Evolutionary conservation across 2,329 filamentous ascomycete species (phyloP).

Genomic region (Phaeomoniella chlamydospora): DNA sequence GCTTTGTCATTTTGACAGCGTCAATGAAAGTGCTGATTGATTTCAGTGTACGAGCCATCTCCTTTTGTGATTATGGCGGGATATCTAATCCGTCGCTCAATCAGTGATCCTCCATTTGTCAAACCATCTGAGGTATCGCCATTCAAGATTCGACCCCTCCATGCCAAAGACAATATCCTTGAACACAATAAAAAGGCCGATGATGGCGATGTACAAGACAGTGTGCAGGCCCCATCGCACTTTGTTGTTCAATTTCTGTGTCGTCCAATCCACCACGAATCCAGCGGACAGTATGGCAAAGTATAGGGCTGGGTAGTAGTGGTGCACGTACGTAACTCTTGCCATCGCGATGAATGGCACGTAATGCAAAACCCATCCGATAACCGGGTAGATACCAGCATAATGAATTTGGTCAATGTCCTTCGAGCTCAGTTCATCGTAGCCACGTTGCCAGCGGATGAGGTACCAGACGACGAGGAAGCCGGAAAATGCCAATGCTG

Average conservation of each 20-base stretch:
- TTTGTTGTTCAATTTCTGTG: conserved; percentile 48
- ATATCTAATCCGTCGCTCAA: too few species aligned
- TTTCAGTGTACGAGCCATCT: too few species aligned
- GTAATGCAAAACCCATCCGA: conserved; percentile 95
- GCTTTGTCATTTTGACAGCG: too few species aligned
- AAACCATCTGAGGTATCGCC: conserved; percentile 90
- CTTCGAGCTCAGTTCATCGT: conserved; percentile 59
- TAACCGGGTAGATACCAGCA: conserved; percentile 73
- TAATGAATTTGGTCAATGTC: conserved; percentile 96
- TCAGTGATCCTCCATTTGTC: conserved; percentile 73
- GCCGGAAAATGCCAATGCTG: conserved; percentile 58
- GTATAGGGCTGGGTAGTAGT: conserved; percentile 97
- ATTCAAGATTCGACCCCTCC: conserved; percentile 70
- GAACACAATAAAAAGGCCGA: conserved; percentile 76
- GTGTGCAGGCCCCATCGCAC: conserved; percentile 58
- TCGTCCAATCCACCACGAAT: conserved; percentile 76
- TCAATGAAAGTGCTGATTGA: too few species aligned
- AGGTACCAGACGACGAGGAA: conserved; percentile 70
- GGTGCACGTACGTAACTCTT: conserved; percentile 96
- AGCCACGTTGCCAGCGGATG: conserved; percentile 91
- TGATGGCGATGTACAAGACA: conserved; percentile 56
- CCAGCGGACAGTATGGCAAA: conserved; percentile 85
- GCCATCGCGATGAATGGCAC: conserved; percentile 95
- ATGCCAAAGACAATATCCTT: conserved; percentile 94
- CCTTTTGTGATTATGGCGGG: too few species aligned